Conservation (phyloP, 1,284 basidiomycete genomes). For the Ustilago bromivora region DNA sequence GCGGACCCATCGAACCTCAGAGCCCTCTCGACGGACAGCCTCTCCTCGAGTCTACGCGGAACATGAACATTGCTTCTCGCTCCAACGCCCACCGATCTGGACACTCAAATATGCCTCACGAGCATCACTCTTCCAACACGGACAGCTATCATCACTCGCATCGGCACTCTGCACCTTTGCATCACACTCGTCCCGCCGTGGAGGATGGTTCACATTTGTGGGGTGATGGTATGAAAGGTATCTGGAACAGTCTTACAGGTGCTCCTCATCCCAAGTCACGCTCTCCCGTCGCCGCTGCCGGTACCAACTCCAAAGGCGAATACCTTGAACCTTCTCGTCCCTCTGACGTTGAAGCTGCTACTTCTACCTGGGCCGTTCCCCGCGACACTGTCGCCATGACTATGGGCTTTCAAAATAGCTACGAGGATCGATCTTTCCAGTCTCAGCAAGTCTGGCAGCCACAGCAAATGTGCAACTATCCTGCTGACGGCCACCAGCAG, state of each 20-base stretch:
- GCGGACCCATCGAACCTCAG: constrained; percentile 25
- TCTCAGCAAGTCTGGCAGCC: constrained; percentile 36
- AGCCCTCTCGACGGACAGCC: constrained; percentile 39
- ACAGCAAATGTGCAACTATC: constrained; percentile 20
- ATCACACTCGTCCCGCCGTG: constrained; percentile 17
- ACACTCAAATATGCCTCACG: constrained; percentile 11
- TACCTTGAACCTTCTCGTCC: constrained; percentile 37
- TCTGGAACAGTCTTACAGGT: constrained; percentile 49
- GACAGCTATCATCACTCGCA: constrained; percentile 14
- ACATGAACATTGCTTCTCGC: constrained; percentile 17
- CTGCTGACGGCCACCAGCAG: neutral
- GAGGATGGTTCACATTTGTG: constrained; percentile 46
- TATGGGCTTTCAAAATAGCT: constrained; percentile 42
- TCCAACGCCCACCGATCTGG: neutral
- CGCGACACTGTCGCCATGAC: constrained; percentile 53
- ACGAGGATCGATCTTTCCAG: constrained; percentile 35
- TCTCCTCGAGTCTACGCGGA: constrained; percentile 14
- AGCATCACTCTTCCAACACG: constrained; percentile 5
- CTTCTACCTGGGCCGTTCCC: constrained; percentile 49
- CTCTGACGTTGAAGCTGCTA: constrained; percentile 44
- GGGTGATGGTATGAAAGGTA: constrained; percentile 52
- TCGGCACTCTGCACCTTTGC: constrained; percentile 13
- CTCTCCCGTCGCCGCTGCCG: constrained; percentile 3
- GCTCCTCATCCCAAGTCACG: constrained; percentile 38
- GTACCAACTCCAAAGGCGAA: constrained; percentile 23